Conservation (phyloP, 2,329 filamentous ascomycete genomes). For the Magnaporthiopsis incrustans region DNA sequence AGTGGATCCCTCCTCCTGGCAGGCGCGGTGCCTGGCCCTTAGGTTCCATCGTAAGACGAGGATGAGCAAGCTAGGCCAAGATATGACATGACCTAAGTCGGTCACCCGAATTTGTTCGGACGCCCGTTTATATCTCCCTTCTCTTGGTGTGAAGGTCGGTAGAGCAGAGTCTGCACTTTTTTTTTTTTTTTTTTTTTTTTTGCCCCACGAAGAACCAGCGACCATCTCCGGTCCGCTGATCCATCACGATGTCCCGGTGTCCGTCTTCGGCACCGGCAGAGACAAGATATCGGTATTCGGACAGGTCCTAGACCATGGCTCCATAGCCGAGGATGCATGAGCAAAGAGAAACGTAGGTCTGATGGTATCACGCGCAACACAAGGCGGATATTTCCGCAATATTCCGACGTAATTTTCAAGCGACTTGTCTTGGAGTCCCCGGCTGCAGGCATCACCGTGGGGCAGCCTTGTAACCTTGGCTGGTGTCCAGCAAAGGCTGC, state of each 20-base stretch:
- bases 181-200: too few species aligned
- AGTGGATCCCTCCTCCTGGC: too few species aligned
- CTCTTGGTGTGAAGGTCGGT: background rate
- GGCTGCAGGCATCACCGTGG: background rate
- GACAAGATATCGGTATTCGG: too few species aligned
- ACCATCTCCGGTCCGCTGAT: background rate
- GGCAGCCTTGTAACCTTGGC: background rate
- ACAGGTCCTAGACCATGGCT: background rate
- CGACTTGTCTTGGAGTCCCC: too few species aligned
- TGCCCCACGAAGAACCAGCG: too few species aligned
- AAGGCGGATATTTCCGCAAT: background rate
- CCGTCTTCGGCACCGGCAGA: too few species aligned
- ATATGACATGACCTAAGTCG: too few species aligned
- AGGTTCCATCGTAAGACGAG: background rate
- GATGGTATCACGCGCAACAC: background rate
- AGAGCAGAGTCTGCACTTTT: background rate
- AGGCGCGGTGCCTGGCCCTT: background rate
- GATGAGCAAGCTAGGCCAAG: too few species aligned
- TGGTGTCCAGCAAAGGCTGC: background rate
- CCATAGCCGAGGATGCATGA: slow-evolving; percentile 3
- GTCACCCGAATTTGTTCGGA: background rate
- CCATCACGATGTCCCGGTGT: background rate
- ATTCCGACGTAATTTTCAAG: background rate
- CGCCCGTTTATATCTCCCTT: background rate
- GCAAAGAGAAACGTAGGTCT: background rate